Evolutionary conservation across 768 basidiomycete species (phyloP), one percentile per base, ranked within the genome.

Genomic region (Royoungia palumana): DNA sequence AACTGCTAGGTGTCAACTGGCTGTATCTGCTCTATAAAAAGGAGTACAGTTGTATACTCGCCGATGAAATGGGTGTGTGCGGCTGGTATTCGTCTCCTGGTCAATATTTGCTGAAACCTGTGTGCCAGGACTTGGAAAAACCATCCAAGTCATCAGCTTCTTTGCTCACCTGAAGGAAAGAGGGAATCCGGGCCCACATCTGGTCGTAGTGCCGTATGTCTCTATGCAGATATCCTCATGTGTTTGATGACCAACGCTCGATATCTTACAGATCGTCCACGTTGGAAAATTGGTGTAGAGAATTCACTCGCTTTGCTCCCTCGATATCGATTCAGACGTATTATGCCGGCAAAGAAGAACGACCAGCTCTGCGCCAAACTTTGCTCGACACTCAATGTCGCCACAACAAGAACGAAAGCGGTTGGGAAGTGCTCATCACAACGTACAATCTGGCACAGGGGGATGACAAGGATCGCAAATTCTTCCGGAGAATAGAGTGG

Each of bases 1-100:
- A 99, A 68, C 73, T 98, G 50, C 76, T 97, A 49, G 96, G 96
- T n/a, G 78, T 99, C 46, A 99, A 98, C 66, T 99, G 96, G 96
- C 73, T 99, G 55, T 83, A 91, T 68, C 70, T 98, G 19, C 72
- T 98, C 44, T 94, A 93, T 67, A 77, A 75, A 49, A 83, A 80
- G 59, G 78, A 79, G 50, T 77, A 89, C 43, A 94, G 92, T 55
- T 97, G 95, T 67, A 98, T 99, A 63, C 78, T 99, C 36, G 96
- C 96, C 2, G 96, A 99, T 68, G 96, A 99, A 69, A 99, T 99
- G 96, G 95, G 95, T 90, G 68, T 59, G 81, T 76, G 27, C 35
- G 21, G 43, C 35, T 20, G 12, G 12, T 5, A 2, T 32, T 47
- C 9, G 27, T 14, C 6, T 27, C 30, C 12, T 42, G 6, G 47